Percentiles rank a stretch among this genome's conserved stretches.
Conservation (phyloP, 306 rosid species). For the Prosopis cineraria region DNA sequence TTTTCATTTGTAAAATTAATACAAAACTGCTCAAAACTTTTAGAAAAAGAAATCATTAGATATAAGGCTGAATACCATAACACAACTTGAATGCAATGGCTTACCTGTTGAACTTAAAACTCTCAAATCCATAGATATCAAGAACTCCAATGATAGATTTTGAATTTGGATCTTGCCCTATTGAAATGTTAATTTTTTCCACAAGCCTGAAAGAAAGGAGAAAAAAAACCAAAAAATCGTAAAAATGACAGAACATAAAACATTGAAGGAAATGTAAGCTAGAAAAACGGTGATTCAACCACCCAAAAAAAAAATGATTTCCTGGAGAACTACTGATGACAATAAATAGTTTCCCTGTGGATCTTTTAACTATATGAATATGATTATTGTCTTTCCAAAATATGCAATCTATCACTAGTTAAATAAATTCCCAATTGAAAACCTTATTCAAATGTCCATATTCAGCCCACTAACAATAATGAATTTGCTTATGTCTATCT, state of each 20-base stretch:
- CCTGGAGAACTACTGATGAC: conserved; percentile 8
- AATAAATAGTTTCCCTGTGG: neutral
- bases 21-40: conserved; percentile 99
- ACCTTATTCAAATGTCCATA: conserved; percentile 16
- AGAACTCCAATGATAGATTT: conserved; percentile 96
- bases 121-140: conserved; percentile 99
- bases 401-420: neutral
- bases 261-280: conserved; percentile 27
- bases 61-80: conserved; percentile 22
- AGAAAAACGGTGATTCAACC: conserved; percentile 22
- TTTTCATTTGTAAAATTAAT: conserved; percentile 98
- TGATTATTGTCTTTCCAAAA: conserved; percentile 16
- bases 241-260: conserved; percentile 31
- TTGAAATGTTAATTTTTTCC: conserved; percentile 90
- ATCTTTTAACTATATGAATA: conserved; percentile 19
- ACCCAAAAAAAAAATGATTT: too few species aligned
- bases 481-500: conserved; percentile 4
- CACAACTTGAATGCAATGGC: conserved; percentile 32
- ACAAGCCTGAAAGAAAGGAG: conserved; percentile 88
- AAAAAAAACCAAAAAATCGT: conserved; percentile 27
- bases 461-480: neutral
- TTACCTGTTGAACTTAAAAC: conserved; percentile 96
- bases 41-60: conserved; percentile 43
- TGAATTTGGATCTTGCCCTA: conserved; percentile 98
- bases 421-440: conserved; percentile 22